phyloP scores from a whole-genome alignment of 1,284 basidiomycete genomes.

The Moesziomyces globuligerus region DNA sequence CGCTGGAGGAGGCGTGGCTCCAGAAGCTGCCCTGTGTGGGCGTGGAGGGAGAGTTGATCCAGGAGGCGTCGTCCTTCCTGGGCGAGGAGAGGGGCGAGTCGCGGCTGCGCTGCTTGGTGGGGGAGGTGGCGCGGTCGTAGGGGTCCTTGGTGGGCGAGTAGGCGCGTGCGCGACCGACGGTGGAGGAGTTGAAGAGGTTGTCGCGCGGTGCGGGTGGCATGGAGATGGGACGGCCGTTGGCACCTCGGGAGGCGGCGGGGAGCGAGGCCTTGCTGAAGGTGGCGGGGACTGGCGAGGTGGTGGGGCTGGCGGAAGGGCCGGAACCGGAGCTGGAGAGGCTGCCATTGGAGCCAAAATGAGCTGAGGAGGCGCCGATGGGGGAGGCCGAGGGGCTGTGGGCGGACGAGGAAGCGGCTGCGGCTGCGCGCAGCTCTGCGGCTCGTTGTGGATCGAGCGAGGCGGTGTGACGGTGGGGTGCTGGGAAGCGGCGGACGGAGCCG shows the following conservation, averaged over 20 bases:
- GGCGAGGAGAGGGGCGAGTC: constrained; percentile 46
- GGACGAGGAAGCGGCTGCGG: constrained; percentile 13
- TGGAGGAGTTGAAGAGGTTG: constrained; percentile 34
- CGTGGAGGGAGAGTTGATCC: constrained; percentile 47
- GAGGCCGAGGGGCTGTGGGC: constrained; percentile 24
- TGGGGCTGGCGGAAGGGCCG: constrained; percentile 16
- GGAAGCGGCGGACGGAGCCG: constrained; percentile 50
- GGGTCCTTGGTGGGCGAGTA: constrained; percentile 47
- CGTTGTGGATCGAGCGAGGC: constrained; percentile 53
- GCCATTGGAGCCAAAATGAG: constrained; percentile 38
- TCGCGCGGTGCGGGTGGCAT: constrained; percentile 60
- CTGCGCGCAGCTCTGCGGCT: constrained; percentile 42
- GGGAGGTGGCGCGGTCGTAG: constrained; percentile 29
- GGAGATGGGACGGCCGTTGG: constrained; percentile 47
- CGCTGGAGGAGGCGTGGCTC: constrained; percentile 31
- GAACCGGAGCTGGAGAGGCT: constrained; percentile 35
- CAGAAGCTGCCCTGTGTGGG: constrained; percentile 56
- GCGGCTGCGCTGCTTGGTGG: constrained; percentile 42
- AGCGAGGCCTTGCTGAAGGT: constrained; percentile 46
- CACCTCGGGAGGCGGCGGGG: constrained; percentile 25
- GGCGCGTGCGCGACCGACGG: constrained; percentile 32
- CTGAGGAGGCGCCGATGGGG: constrained; percentile 4
- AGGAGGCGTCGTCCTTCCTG: constrained; percentile 52
- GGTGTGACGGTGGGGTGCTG: constrained; percentile 57
- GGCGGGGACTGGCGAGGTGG: constrained; percentile 21